phyloP scores from a whole-genome alignment of 2,329 filamentous ascomycete species.

The Phyllachora maydis region DNA sequence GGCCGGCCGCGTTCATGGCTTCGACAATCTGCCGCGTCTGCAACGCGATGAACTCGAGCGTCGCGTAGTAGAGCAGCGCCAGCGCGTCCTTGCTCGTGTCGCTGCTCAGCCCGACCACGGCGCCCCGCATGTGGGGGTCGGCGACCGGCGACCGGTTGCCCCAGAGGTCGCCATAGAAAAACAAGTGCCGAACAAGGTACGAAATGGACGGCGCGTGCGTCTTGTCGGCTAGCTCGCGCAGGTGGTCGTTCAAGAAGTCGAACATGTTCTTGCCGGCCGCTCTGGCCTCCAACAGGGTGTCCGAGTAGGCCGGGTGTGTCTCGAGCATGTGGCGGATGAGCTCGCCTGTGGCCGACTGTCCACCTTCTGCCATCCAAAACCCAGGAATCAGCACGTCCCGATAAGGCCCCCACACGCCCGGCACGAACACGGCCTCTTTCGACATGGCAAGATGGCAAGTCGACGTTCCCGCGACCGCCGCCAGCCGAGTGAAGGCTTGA shows the following conservation, averaged over 20 bases:
- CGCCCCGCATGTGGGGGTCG: constrained; percentile 80
- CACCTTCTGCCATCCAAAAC: constrained; percentile 94
- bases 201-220: constrained; percentile 54
- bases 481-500: constrained; percentile 81
- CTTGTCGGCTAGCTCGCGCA: constrained; percentile 54
- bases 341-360: constrained; percentile 90
- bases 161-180: constrained; percentile 97
- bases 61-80: constrained; percentile 82
- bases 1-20: constrained; percentile 78
- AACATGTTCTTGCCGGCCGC: constrained; percentile 79
- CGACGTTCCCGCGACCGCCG: constrained; percentile 87
- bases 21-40: constrained; percentile 93
- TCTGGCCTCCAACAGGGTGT: constrained; percentile 59
- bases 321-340: constrained; percentile 86
- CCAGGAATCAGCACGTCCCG: constrained; percentile 78
- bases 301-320: constrained; percentile 76
- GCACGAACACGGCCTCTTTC: constrained; percentile 76
- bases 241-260: constrained; percentile 79
- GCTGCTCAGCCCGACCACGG: constrained; percentile 67
- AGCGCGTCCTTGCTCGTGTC: constrained; percentile 78
- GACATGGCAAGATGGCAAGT: constrained; percentile 97
- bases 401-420: constrained; percentile 95
- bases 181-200: constrained; percentile 80
- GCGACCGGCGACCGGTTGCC: constrained; percentile 90
- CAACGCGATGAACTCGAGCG: constrained; percentile 94